Base-by-base conservation (phyloP, 371 early-diverging fungal species). In the Chytridium lagenaria region DNA sequence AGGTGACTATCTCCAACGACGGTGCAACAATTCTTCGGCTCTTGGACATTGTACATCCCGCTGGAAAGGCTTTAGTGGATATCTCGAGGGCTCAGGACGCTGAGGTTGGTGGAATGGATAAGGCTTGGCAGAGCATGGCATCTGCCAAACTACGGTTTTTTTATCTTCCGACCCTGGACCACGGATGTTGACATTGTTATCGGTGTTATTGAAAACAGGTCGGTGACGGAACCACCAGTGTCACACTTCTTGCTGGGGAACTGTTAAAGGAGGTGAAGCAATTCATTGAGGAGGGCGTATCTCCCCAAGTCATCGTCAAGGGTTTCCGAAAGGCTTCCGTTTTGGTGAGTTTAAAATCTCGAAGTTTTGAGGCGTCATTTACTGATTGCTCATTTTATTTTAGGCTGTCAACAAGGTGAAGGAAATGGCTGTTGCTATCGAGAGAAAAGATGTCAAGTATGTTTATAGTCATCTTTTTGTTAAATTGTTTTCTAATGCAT, bases 211-310 rank as follows among this genome's bases (percentile, higher is more conserved):
- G n/a, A n/a, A n/a, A n/a, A 22, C 66, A 91, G 90, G 94, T 92
- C 49, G 99, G 99, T 70, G 99, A 99, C 83, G 99, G 99, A 73
- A 99, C 99, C 34, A 99, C 99, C 16, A 96, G 96, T 85, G 99
- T 99, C 16, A 98, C 99, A 19, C 87, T 99, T 38, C 88, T 99
- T 40, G 97, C 99, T 49, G 95, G 95, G 67, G 99, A 99, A 84
- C 90, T 99, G 26, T 87, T 99, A 75, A 93, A 94, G 79, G 94
- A 95, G 77, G 90, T 98, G 61, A 97, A 96, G 77, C 87, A 90
- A 70, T 92, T 94, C 72, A 90, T 99, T 72, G 99, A 99, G 84
- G 98, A 98, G 77, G 94, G 95, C 68, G 95, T 98, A 61, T 90
- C 94, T 72, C 96, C 99, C 49, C 94, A 96, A 74, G 90, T 92